A percentile compares a stretch with the other conserved stretches of the same genome.
Conservation (phyloP, 176 grass and related monocot genomes). For the Lolium perenne region DNA sequence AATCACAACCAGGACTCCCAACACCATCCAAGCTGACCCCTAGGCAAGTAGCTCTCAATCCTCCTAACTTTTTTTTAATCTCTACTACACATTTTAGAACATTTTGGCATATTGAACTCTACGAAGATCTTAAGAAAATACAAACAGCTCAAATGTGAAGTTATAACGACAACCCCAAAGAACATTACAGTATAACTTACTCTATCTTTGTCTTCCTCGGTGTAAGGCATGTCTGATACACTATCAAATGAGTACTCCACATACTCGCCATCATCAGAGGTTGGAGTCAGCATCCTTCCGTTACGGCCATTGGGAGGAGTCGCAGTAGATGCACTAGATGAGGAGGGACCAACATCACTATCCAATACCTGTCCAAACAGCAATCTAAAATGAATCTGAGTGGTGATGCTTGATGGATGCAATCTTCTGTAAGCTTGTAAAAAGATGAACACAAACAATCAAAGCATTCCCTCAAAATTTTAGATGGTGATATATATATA, state of each 20-base stretch:
- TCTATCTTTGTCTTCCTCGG: conserved; percentile 86
- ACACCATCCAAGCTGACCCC: background rate
- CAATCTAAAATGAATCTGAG: background rate
- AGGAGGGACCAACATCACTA: conserved; percentile 64
- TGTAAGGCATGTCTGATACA: conserved; percentile 67
- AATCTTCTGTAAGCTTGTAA: conserved; percentile 23
- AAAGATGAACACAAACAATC: background rate
- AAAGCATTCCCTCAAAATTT: conserved; percentile 6
- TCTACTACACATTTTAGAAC: background rate
- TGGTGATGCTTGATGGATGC: conserved; percentile 18
- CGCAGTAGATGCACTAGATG: conserved; percentile 55
- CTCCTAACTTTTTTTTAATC: background rate
- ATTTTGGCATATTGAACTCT: conserved; percentile 5
- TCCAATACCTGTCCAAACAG: conserved; percentile 53
- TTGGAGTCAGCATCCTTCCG: conserved; percentile 56
- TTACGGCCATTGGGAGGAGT: conserved; percentile 58
- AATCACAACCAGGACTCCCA: background rate
- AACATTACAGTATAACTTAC: conserved; percentile 54
- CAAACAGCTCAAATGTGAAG: conserved; percentile 14
- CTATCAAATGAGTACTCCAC: conserved; percentile 89
- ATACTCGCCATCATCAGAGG: conserved; percentile 75
- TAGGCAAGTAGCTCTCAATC: conserved; percentile 10
- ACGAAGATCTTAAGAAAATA: background rate
- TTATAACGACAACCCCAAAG: conserved; percentile 16
- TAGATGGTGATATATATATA: background rate